Conservation (phyloP, 306 rosid species). For the Cucumis hystrix region DNA sequence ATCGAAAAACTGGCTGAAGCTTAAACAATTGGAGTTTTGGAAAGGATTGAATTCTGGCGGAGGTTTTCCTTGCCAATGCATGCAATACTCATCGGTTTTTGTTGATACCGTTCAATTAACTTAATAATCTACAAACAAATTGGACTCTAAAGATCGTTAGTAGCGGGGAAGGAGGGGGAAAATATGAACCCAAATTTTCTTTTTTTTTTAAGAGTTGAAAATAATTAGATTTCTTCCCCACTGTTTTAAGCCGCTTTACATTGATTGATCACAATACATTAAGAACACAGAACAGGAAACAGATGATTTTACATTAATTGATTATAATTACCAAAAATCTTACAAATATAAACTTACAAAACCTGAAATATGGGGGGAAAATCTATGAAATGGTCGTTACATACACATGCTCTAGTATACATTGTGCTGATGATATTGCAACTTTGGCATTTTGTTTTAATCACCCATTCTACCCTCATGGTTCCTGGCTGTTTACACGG, state of each 20-base stretch:
- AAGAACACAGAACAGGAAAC: background rate
- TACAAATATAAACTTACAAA: conserved; percentile 4
- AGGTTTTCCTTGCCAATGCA: too few relatives aligned
- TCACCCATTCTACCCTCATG: conserved; percentile 23
- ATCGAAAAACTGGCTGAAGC: background rate
- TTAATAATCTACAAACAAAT: background rate
- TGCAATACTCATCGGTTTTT: too few relatives aligned
- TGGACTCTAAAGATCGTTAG: background rate
- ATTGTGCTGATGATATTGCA: background rate
- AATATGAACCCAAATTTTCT: background rate
- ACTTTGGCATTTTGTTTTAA: background rate
- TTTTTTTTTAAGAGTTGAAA: background rate
- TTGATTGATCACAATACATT: background rate
- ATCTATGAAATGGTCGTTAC: conserved; percentile 11
- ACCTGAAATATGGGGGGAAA: conserved; percentile 1
- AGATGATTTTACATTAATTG: conserved; percentile 5
- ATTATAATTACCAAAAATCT: conserved; percentile 8
- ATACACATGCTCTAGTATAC: conserved; percentile 11
- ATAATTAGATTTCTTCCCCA: background rate
- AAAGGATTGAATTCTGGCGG: too few relatives aligned
- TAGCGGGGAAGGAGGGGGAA: background rate
- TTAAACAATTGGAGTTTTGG: background rate
- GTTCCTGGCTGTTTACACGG: conserved; percentile 81
- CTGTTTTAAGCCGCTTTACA: background rate
- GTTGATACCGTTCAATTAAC: background rate